phyloP scores from a whole-genome alignment of 2,329 filamentous ascomycete species.

The Blastomyces emzantsi region DNA sequence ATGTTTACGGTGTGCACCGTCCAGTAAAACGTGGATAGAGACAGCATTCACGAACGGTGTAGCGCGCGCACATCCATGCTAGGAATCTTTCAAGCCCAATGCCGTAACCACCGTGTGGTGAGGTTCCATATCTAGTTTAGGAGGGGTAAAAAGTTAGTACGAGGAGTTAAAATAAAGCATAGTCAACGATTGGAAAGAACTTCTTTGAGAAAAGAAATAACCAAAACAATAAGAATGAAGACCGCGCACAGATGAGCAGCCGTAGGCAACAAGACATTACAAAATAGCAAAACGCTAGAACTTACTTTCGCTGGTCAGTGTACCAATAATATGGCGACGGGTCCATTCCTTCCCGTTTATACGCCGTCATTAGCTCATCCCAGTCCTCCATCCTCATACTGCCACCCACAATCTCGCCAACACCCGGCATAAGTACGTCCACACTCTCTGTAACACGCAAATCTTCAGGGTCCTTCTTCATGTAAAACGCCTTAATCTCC shows the following conservation, averaged over 20 bases:
- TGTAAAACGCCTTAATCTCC: constrained; percentile 99
- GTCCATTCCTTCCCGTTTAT: constrained; percentile 76
- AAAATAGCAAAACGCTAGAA: constrained; percentile 22
- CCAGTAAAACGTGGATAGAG: constrained; percentile 46
- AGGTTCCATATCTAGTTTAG: constrained; percentile 65
- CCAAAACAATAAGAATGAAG: not conserved
- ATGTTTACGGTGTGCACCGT: constrained; percentile 36
- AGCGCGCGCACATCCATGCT: constrained; percentile 58
- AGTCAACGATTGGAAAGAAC: not conserved
- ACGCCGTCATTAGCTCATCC: constrained; percentile 81
- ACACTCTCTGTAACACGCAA: constrained; percentile 83
- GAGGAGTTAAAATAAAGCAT: not conserved
- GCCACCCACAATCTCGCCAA: constrained; percentile 94
- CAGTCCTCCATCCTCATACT: constrained; percentile 93
- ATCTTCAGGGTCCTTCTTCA: constrained; percentile 79
- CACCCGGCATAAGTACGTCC: constrained; percentile 79
- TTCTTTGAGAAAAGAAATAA: not conserved
- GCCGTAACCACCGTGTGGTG: constrained; percentile 87
- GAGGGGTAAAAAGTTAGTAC: constrained; percentile 11
- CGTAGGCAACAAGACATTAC: not conserved
- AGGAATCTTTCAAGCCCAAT: constrained; percentile 78
- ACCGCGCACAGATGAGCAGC: constrained; percentile 8
- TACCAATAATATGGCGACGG: constrained; percentile 95
- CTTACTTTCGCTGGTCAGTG: constrained; percentile 89
- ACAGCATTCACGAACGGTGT: constrained; percentile 53